Conservation (phyloP, 2,329 filamentous ascomycete genomes). For the Pestalotiopsis sp. region DNA sequence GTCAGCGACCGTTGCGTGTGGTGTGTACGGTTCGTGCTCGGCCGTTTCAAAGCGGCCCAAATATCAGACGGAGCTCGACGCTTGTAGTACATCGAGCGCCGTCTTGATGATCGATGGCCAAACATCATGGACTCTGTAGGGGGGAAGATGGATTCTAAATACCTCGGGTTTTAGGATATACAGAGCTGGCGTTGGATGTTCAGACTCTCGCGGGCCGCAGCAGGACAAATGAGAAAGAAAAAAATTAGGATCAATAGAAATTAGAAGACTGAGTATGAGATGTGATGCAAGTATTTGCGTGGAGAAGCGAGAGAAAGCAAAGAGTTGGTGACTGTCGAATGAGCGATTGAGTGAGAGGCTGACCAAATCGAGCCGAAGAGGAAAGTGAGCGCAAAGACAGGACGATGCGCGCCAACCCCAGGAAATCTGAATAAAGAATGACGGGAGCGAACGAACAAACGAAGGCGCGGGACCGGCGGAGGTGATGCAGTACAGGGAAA, state of each 20-base stretch:
- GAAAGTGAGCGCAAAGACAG: not conserved
- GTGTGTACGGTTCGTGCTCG: not conserved
- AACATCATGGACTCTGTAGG: not conserved
- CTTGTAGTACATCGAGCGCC: not conserved
- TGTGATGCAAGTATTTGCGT: not conserved
- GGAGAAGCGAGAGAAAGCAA: not conserved
- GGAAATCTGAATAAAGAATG: not conserved
- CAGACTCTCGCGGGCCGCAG: not conserved
- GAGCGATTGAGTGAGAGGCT: not conserved
- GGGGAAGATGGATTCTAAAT: not conserved
- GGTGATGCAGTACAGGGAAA: not conserved
- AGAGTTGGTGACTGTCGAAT: not conserved
- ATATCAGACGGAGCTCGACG: conserved; percentile 8
- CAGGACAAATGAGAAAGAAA: not conserved
- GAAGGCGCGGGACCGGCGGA: not conserved
- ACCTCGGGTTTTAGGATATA: not conserved
- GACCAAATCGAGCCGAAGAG: not conserved
- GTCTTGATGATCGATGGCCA: not conserved
- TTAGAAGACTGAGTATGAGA: not conserved
- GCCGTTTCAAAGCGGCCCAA: conserved; percentile 6
- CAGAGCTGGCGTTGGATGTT: not conserved
- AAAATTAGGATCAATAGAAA: not conserved
- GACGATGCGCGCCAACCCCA: not conserved
- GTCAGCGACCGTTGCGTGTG: not conserved
- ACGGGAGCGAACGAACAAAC: not conserved